These are phyloP conservation scores for Aspergillus wentii DNA, from an alignment of 495 filamentous ascomycete genomes.

Conservation along the genomic window DNA sequence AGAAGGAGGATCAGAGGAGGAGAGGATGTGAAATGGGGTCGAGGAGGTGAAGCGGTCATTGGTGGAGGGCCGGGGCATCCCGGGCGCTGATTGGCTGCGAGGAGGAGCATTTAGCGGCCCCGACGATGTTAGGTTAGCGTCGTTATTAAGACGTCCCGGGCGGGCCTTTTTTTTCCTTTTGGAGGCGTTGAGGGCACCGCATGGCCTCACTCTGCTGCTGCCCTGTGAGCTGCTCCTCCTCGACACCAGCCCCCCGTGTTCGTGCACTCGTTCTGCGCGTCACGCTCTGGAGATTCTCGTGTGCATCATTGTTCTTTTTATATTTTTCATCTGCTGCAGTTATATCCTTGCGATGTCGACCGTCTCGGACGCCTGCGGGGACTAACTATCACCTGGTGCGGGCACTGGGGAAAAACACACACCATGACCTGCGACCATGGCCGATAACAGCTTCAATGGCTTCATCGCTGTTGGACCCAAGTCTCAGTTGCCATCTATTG, in stretches of 20 bases:
- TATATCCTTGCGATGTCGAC: background rate
- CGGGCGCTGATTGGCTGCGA: constrained; percentile 38
- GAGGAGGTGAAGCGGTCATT: constrained; percentile 22
- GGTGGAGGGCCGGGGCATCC: constrained; percentile 18
- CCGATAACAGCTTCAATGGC: no score
- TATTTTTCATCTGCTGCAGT: background rate
- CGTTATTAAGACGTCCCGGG: constrained; percentile 24
- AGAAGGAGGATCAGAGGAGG: constrained; percentile 20
- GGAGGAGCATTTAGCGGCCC: no score
- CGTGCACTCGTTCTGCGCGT: constrained; percentile 45
- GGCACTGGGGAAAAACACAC: no score
- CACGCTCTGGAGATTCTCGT: constrained; percentile 12
- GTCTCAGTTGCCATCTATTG: no score
- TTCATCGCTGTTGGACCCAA: no score
- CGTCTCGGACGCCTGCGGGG: constrained; percentile 1
- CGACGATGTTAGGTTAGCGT: no score
- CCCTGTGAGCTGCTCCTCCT: constrained; percentile 16
- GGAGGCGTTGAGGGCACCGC: background rate
- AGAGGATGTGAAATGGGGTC: constrained; percentile 27
- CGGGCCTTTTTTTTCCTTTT: constrained; percentile 13
- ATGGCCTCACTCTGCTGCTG: constrained; percentile 9
- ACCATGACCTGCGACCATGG: no score
- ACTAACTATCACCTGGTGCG: no score
- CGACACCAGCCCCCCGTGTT: constrained; percentile 14
- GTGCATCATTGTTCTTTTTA: background rate